These are phyloP conservation scores for Calonectria montana DNA, from an alignment of 2,329 filamentous ascomycete genomes.

Conservation along the genomic window DNA sequence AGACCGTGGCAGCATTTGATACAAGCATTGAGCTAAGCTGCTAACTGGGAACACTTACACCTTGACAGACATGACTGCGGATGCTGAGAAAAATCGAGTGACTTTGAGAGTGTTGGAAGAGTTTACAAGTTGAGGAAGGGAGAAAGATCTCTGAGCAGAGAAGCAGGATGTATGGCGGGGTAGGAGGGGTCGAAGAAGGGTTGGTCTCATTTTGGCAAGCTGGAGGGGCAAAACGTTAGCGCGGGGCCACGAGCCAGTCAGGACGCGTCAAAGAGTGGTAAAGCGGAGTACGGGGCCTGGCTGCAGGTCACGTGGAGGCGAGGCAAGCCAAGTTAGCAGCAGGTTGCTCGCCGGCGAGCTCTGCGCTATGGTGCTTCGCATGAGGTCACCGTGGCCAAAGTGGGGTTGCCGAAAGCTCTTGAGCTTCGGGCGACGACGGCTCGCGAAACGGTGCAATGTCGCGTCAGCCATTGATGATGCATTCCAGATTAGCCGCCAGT, in stretches of 20 bases:
- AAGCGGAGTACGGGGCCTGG: constrained; percentile 29
- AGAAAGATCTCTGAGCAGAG: constrained; percentile 53
- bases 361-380: constrained; percentile 26
- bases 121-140: constrained; percentile 55
- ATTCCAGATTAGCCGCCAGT: constrained; percentile 32
- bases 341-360: constrained; percentile 27
- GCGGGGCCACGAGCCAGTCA: constrained; percentile 44
- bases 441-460: constrained; percentile 1
- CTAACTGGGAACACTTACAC: constrained; percentile 64
- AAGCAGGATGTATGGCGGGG: constrained; percentile 58
- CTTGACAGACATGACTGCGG: constrained; percentile 77
- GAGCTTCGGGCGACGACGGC: constrained; percentile 13
- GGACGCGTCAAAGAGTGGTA: background rate
- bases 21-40: background rate
- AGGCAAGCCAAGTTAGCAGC: constrained; percentile 14
- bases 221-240: constrained; percentile 56
- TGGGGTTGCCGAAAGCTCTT: constrained; percentile 20
- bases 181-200: constrained; percentile 59
- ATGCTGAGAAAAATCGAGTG: constrained; percentile 64
- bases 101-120: constrained; percentile 53
- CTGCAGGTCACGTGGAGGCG: constrained; percentile 45
- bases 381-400: constrained; percentile 42
- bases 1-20: background rate
- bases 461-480: constrained; percentile 1
- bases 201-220: constrained; percentile 58